Evolutionary conservation across 805 yeast species (phyloP).

Genomic region (Candida nonsorbophila): DNA sequence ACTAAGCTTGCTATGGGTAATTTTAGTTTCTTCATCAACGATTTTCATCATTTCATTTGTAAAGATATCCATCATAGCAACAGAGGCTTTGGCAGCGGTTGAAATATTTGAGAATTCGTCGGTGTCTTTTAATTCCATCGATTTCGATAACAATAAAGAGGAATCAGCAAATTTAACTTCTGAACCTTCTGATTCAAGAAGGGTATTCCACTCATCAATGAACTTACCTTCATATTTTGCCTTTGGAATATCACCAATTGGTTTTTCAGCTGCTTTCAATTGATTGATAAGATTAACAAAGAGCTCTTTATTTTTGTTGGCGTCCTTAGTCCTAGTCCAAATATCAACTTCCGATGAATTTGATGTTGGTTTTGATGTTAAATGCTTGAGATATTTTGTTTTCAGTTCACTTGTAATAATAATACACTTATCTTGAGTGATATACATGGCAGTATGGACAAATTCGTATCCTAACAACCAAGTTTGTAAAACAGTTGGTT

Average conservation of each 20-base stretch:
- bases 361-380: constrained; percentile 39
- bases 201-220: constrained; percentile 69
- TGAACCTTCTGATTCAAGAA: constrained; percentile 22
- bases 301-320: constrained; percentile 62
- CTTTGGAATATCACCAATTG: constrained; percentile 62
- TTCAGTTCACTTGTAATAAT: constrained; percentile 80
- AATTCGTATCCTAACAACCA: constrained; percentile 95
- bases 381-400: constrained; percentile 67
- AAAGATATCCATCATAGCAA: constrained; percentile 73
- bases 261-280: constrained; percentile 35
- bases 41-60: constrained; percentile 83
- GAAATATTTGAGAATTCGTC: constrained; percentile 63
- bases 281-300: constrained; percentile 53
- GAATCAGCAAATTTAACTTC: constrained; percentile 40
- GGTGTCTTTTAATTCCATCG: constrained; percentile 73
- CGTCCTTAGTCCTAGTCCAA: constrained; percentile 78
- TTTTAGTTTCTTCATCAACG: constrained; percentile 80
- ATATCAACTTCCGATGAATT: constrained; percentile 43
- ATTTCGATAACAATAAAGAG: constrained; percentile 45
- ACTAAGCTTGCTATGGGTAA: constrained; percentile 66
- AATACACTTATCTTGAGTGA: constrained; percentile 54
- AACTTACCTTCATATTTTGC: constrained; percentile 83
- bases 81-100: constrained; percentile 72
- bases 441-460: constrained; percentile 77
- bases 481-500: constrained; percentile 78